Base-by-base conservation (phyloP, 805 yeast species). In the Dipodascus geniculatus region DNA sequence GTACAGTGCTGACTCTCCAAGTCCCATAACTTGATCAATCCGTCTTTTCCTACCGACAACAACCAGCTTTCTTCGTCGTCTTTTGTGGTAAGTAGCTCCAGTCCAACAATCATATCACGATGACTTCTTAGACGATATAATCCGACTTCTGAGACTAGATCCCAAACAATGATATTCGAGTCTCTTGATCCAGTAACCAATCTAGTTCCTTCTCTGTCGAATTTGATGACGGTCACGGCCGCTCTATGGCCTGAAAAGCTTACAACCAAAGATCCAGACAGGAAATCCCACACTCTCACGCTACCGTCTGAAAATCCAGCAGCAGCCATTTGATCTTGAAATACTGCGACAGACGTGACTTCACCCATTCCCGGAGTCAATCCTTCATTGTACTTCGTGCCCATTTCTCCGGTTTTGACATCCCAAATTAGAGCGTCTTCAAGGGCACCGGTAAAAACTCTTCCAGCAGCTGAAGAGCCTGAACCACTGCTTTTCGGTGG, bases 1-100 rank as follows among this genome's bases (percentile, higher is more conserved):
- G 89, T 73, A 69, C 97, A 87, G 66, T 88, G 95, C 65, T 86
- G 88, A 2, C 93, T 72, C 62, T 82, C 84, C 60, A 93, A 69
- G 64, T 93, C 98, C 99, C 99, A 93, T 35, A 93, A 69, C 66
- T 93, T 93, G 60, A 93, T 75, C 50, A 89, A 72, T 0, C 98
- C 98, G 65, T 93, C 99, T 64, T 89, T 90, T 1, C 95, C 79
- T 0, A 83, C 81, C 59, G 89, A 81, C 19, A 89, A 60, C 17
- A 93, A 69, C 77, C 85, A 88, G 59, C 79, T 66, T n/a, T 77
- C 84, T 17, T 53, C 57, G 19, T 44, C 28, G 8, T 47, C 49
- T 38, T 63, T 52, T 20, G 65, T 68, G 28, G 72, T 64, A 38
- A 81, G 60, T 51, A 83, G 77, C 57, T 74, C 68, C 44, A 88